Evolutionary conservation across 352 stramenopile species (phyloP).

Genomic region (Phytophthora brassicae): DNA sequence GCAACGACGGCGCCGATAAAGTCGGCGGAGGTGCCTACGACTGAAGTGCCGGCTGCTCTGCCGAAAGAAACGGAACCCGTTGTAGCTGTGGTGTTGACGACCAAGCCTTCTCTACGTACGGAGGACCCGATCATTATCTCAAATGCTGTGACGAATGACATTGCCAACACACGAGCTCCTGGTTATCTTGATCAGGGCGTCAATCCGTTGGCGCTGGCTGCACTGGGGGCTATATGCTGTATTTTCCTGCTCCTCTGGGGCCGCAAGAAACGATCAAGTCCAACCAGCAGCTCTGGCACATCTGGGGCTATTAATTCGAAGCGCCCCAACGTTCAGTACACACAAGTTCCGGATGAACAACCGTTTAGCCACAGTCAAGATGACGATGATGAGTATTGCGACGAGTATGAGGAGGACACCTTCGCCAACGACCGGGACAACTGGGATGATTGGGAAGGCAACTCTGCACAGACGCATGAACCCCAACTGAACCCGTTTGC

Average conservation of each 20-base stretch:
- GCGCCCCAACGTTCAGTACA: constrained; percentile 62
- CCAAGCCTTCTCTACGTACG: constrained; percentile 40
- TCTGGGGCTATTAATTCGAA: constrained; percentile 8
- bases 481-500: constrained; percentile 52
- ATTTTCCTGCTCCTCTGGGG: constrained; percentile 60
- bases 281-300: constrained; percentile 15
- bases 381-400: constrained; percentile 49
- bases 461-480: constrained; percentile 35
- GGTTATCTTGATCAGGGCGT: constrained; percentile 38
- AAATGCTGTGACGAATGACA: constrained; percentile 19
- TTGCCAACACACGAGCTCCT: constrained; percentile 3
- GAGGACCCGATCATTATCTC: constrained; percentile 27
- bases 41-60: neutral
- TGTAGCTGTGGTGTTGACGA: constrained; percentile 12
- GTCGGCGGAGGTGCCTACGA: neutral
- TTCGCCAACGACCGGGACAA: constrained; percentile 49
- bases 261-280: constrained; percentile 42
- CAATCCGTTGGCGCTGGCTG: constrained; percentile 49
- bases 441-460: constrained; percentile 76
- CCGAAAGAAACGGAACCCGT: constrained; percentile 7
- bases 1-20: neutral
- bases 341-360: constrained; percentile 53
- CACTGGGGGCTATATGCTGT: constrained; percentile 47
- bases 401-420: constrained; percentile 51
- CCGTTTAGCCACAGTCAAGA: constrained; percentile 42